Conservation (phyloP, 2,329 filamentous ascomycete genomes). For the Tothia fuscella region DNA sequence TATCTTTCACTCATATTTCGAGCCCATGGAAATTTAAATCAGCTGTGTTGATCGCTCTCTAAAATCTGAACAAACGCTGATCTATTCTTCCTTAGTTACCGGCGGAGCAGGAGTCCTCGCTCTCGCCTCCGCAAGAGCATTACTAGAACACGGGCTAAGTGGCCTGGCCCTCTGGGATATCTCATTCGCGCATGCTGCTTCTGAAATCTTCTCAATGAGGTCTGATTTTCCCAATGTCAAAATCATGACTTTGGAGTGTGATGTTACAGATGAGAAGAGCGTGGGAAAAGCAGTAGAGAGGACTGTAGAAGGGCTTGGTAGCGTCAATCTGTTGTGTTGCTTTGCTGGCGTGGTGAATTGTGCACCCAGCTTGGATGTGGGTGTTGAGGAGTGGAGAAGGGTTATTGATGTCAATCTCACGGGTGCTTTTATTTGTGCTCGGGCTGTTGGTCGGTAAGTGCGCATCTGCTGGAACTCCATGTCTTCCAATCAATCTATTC, state of each 20-base stretch:
- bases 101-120: constrained; percentile 56
- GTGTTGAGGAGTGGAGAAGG: constrained; percentile 45
- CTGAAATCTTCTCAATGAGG: constrained; percentile 35
- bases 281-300: constrained; percentile 34
- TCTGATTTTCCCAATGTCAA: constrained; percentile 41
- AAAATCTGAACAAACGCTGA: no score
- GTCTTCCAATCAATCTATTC: no score
- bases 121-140: constrained; percentile 44
- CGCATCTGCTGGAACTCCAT: no score
- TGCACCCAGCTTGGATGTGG: constrained; percentile 48
- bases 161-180: constrained; percentile 52
- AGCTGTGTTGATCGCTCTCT: no score
- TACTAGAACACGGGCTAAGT: constrained; percentile 55
- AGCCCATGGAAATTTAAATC: no score
- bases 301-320: constrained; percentile 34
- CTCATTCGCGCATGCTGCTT: constrained; percentile 30
- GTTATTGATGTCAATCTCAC: constrained; percentile 62
- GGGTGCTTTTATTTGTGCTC: constrained; percentile 57
- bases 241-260: constrained; percentile 41
- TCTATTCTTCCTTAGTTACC: no score
- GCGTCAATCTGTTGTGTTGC: constrained; percentile 45
- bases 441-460: constrained; percentile 45
- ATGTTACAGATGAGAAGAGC: constrained; percentile 44
- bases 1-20: no score
- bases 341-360: constrained; percentile 60